Evolutionary conservation across 1,139 yeast genomes (phyloP), one percentile per base, ranked within the genome.

Genomic region (Diutina pseudorugosa): DNA sequence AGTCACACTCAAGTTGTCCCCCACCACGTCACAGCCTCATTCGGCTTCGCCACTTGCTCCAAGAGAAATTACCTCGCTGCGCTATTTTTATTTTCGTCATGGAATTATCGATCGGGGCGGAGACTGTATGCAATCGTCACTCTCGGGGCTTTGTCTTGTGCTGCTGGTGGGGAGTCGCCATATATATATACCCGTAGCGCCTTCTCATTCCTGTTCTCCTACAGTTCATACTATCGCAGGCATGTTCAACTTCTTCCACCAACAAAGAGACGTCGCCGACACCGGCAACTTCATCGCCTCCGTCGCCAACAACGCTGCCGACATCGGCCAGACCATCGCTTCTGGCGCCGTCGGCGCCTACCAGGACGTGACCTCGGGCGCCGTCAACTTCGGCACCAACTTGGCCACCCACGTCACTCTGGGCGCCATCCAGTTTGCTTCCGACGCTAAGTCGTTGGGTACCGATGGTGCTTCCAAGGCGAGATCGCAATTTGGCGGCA

Each of bases 341-440:
- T 47, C 51, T 18, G 52, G 45, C 18, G 51, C 51, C 18, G 47
- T 33, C 6, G 49, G 43, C 44, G 52, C 41, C 16, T 21, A 36
- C 20, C 23, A 18, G 41, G 42, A 50, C 20, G 19, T 47, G 25
- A 47, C 51, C 23, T 42, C 30, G 21, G 51, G 51, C 12, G 51
- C 27, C 27, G 51, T 47, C 27, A 40, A 33, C 42, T 9, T 33
- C 16, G 51, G 30, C 14, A 47, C 51, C 42, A 23, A 40, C 30
- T 14, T 47, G n/a, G 43, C 42, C n/a, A 18, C 51, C 30, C 30
- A 47, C 42, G 43, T 33, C 16, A 33, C 27, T 14, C 33, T 43
- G 14, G 41, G 36, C 33, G 51, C 51, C 43, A 2, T 20, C 30
- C 5, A 47, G 6, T 27, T 30, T 16, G 43, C 51, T 8, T 33